Conservation (phyloP, 768 basidiomycete species). For the Termitomyces sp. region DNA sequence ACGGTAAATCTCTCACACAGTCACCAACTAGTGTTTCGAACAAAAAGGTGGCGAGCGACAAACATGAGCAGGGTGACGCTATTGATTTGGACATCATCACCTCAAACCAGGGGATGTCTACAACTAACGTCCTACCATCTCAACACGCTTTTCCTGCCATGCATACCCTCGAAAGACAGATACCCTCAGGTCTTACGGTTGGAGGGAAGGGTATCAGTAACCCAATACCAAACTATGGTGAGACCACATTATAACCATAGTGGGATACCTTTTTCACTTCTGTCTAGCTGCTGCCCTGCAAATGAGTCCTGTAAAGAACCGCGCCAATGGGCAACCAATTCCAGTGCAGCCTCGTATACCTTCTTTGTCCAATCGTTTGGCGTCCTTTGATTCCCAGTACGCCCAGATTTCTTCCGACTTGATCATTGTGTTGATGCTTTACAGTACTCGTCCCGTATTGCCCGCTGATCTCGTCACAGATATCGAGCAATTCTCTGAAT, state of each 20-base stretch:
- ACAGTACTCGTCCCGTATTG: constrained; percentile 69
- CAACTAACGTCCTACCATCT: constrained; percentile 29
- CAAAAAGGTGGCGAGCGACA: constrained; percentile 13
- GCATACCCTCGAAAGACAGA: constrained; percentile 26
- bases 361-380: constrained; percentile 17
- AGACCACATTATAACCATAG: constrained; percentile 13
- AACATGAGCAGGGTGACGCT: constrained; percentile 15
- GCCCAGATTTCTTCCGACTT: constrained; percentile 16
- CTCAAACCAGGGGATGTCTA: constrained; percentile 17
- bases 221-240: constrained; percentile 69
- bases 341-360: constrained; percentile 38
- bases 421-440: constrained; percentile 7
- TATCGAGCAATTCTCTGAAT: constrained; percentile 83
- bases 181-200: constrained; percentile 35
- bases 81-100: constrained; percentile 19
- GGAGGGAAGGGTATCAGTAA: constrained; percentile 63
- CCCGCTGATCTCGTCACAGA: constrained; percentile 78
- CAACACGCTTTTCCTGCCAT: constrained; percentile 36
- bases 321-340: constrained; percentile 57
- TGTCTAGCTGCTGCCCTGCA: constrained; percentile 57
- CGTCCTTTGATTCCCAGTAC: constrained; percentile 63
- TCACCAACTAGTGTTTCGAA: constrained; percentile 19
- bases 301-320: constrained; percentile 72
- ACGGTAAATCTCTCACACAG: constrained; percentile 20
- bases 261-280: constrained; percentile 3